Base-by-base conservation (phyloP, 768 basidiomycete species). In the Macrolepiota albuminosa region DNA sequence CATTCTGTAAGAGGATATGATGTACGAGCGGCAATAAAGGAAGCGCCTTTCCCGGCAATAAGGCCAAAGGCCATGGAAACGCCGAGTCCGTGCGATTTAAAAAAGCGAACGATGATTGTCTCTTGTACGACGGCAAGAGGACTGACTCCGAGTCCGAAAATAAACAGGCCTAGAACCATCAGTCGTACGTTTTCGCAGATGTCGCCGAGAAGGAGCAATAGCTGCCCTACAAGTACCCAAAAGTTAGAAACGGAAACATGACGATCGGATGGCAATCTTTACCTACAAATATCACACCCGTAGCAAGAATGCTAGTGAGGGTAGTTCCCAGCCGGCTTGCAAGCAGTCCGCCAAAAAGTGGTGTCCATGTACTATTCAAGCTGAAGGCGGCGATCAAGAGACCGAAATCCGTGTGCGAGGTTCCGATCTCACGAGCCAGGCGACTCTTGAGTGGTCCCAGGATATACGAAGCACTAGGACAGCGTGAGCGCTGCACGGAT, bases 41-140 rank as follows among this genome's bases (percentile, higher is more conserved):
- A 88, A 0, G 89, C 82, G 10, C 80, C 84, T 70, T 93, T 94
- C 39, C 92, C 92, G 4, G 84, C 87, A 26, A 94, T 80, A 16
- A 94, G 85, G 24, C 91, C 92, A n/a, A 93, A 77, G 0, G 90
- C 90, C 74, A 94, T 83, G 1, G 88, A 88, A 8, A 87, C 76
- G 1, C 88, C 91, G 1, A 93, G 76, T 2, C 88, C 88, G 68
- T 86, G 88, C 0, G 85, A 81, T 62, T 81, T 83, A 76, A 91
- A 93, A 74, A 89, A 89, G 29, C 87, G 86, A 46, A 91, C 87
- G 54, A 93, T 89, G 63, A 92, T 91, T 6, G 87, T 87, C 70
- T 93, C 91, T 73, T 89, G 92, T 1, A 89, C 85, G 7, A 94
- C 91, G 1, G 90, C 85, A 6, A 94, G 75, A 0, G 92, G 92